A percentile compares a stretch with the other conserved stretches of the same genome.
phyloP scores from a whole-genome alignment of 148 eudicot genomes.

The Camellia granthamiana region DNA sequence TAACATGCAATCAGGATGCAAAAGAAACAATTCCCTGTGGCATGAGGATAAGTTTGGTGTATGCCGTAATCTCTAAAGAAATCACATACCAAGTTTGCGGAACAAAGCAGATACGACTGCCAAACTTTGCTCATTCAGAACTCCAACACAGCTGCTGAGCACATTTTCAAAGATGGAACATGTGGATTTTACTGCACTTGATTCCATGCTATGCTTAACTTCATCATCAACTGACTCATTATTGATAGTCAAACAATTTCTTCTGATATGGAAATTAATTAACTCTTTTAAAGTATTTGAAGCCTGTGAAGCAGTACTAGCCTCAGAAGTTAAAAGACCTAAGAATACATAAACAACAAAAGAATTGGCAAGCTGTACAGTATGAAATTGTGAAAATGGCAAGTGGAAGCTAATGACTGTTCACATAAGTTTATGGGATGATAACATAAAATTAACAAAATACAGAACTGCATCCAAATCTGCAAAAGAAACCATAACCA shows the following conservation, averaged over 20 bases:
- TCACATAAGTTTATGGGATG: background rate
- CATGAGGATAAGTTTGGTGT: background rate
- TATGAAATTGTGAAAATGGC: background rate
- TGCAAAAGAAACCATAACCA: background rate
- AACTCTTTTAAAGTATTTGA: conserved; percentile 57
- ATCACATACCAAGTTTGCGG: conserved; percentile 70
- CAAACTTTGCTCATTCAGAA: conserved; percentile 57
- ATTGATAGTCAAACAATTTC: conserved; percentile 19
- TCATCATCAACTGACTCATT: conserved; percentile 28
- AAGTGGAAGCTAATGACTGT: background rate
- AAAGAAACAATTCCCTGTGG: background rate
- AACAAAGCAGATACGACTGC: conserved; percentile 61
- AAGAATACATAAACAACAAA: conserved; percentile 9
- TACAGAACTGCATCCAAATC: background rate
- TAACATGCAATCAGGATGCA: background rate
- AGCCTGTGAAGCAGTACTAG: conserved; percentile 45
- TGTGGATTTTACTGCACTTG: conserved; percentile 42
- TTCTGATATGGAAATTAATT: conserved; percentile 37
- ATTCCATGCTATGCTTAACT: conserved; percentile 29
- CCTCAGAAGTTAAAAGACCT: conserved; percentile 69
- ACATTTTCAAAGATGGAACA: conserved; percentile 49
- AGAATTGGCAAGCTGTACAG: background rate
- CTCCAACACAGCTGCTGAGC: conserved; percentile 34
- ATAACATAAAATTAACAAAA: background rate
- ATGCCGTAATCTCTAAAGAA: background rate